Percentiles rank a stretch among this genome's conserved stretches.
Evolutionary conservation across 768 basidiomycete species (phyloP).

Genomic region (Leucosporidium scottii): DNA sequence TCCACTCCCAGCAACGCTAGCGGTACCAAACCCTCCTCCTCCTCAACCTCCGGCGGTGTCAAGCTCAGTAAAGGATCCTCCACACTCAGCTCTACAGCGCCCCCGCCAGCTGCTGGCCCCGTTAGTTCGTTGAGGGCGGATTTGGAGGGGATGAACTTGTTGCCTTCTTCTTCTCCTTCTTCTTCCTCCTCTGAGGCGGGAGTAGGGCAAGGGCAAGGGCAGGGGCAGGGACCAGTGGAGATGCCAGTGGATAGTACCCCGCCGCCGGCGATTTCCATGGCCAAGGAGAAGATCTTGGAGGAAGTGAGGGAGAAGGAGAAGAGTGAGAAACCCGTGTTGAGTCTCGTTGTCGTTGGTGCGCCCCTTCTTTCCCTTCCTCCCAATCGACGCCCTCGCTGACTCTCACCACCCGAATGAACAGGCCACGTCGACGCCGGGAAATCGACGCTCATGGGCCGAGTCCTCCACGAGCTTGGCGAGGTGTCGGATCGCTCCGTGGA

Average conservation of each 20-base stretch:
- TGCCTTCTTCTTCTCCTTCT: not conserved
- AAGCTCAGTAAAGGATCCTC: not conserved
- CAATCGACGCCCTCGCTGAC: too few relatives aligned
- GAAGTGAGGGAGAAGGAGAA: conserved; percentile 58
- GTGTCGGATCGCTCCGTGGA: conserved; percentile 75
- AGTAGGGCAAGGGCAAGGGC: too few relatives aligned
- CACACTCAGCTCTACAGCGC: not conserved
- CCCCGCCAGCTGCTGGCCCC: not conserved
- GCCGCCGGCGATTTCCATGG: conserved; percentile 57
- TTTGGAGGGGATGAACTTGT: conserved; percentile 19
- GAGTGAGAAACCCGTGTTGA: conserved; percentile 59
- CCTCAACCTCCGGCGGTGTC: too few relatives aligned
- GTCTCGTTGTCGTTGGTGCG: conserved; percentile 85
- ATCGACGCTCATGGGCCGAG: conserved; percentile 90
- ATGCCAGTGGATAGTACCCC: conserved; percentile 46
- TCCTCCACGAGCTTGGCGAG: conserved; percentile 84
- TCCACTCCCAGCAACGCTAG: not conserved
- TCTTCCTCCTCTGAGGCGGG: conserved; percentile 20
- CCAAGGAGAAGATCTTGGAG: conserved; percentile 73
- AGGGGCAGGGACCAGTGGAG: too few relatives aligned
- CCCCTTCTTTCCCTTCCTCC: not conserved
- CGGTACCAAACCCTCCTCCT: too few relatives aligned
- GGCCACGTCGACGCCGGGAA: conserved; percentile 99
- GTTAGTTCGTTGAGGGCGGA: conserved; percentile 16
- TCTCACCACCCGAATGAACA: too few relatives aligned